A percentile compares a stretch with the other conserved stretches of the same genome.
These are phyloP conservation scores for Pyrenopolyporus hunteri DNA, from an alignment of 495 filamentous ascomycete species.

Conservation along the genomic window DNA sequence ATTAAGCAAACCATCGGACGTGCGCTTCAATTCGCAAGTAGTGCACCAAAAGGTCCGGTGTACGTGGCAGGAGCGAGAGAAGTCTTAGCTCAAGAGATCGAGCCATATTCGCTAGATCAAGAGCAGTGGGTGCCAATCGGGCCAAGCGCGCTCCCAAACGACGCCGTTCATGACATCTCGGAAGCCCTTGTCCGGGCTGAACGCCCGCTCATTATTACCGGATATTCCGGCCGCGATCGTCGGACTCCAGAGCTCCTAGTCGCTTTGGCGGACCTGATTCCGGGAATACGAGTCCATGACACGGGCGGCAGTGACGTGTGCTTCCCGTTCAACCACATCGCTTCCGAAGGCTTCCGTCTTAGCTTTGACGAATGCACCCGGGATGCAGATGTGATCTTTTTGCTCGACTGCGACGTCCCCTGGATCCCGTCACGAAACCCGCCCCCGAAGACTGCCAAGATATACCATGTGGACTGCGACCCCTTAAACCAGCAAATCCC, in stretches of 20 bases:
- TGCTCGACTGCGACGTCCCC: conserved; percentile 79
- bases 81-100: conserved; percentile 75
- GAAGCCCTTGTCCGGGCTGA: conserved; percentile 66
- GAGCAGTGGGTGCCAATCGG: conserved; percentile 67
- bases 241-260: conserved; percentile 65
- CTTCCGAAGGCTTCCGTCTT: conserved; percentile 67
- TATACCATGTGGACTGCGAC: conserved; percentile 73
- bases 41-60: conserved; percentile 73
- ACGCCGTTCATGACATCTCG: conserved; percentile 63
- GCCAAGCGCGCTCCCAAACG: conserved; percentile 64
- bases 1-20: conserved; percentile 80
- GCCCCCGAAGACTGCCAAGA: conserved; percentile 58
- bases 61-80: conserved; percentile 73
- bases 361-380: conserved; percentile 68
- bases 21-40: conserved; percentile 74
- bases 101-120: conserved; percentile 67
- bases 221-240: conserved; percentile 70
- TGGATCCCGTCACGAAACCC: conserved; percentile 67
- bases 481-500: conserved; percentile 76
- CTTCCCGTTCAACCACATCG: conserved; percentile 71
- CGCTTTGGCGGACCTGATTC: conserved; percentile 65
- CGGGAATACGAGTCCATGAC: conserved; percentile 71
- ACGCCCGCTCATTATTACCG: conserved; percentile 70
- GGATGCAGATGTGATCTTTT: conserved; percentile 73
- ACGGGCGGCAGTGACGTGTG: conserved; percentile 79